These are phyloP conservation scores for Paralagenidium karlingii DNA, from an alignment of 352 stramenopile genomes.

Conservation along the genomic window DNA sequence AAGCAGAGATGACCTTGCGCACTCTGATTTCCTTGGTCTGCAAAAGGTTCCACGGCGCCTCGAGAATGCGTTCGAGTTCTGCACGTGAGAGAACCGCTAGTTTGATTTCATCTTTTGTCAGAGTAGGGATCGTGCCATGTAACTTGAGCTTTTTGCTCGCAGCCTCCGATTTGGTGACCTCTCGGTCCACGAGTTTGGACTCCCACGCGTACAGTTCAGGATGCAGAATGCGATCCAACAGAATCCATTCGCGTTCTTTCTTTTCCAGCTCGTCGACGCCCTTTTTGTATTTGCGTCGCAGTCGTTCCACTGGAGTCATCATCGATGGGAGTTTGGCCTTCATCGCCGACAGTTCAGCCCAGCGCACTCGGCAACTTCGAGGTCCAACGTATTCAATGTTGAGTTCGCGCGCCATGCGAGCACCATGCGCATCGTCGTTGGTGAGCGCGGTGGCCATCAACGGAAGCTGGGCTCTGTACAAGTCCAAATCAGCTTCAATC, in stretches of 20 bases:
- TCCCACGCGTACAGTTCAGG: conserved; percentile 63
- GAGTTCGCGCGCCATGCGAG: conserved; percentile 35
- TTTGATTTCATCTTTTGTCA: conserved; percentile 55
- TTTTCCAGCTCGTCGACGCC: conserved; percentile 38
- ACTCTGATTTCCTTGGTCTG: conserved; percentile 61
- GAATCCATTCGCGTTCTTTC: conserved; percentile 63
- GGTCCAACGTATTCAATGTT: conserved; percentile 48
- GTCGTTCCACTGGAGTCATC: conserved; percentile 55
- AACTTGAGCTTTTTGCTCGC: conserved; percentile 17
- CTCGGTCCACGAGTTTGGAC: too few species aligned
- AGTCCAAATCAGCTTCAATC: conserved; percentile 40
- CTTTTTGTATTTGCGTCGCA: conserved; percentile 77
- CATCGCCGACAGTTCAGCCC: conserved; percentile 59
- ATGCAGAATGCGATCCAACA: conserved; percentile 57
- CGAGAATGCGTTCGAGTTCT: conserved; percentile 59
- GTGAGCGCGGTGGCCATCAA: conserved; percentile 30
- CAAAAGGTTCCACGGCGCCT: conserved; percentile 57
- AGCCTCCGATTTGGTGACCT: too few species aligned
- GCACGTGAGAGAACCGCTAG: conserved; percentile 40
- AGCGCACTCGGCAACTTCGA: conserved; percentile 45
- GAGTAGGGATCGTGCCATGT: conserved; percentile 24
- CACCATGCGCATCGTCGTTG: conserved; percentile 28
- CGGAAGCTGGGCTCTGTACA: conserved; percentile 37
- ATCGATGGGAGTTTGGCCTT: conserved; percentile 64
- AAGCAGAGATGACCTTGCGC: conserved; percentile 56